Evolutionary conservation across 331 rosid species (phyloP), one percentile per base, ranked within the genome.

Genomic region (Quercus phellos): DNA sequence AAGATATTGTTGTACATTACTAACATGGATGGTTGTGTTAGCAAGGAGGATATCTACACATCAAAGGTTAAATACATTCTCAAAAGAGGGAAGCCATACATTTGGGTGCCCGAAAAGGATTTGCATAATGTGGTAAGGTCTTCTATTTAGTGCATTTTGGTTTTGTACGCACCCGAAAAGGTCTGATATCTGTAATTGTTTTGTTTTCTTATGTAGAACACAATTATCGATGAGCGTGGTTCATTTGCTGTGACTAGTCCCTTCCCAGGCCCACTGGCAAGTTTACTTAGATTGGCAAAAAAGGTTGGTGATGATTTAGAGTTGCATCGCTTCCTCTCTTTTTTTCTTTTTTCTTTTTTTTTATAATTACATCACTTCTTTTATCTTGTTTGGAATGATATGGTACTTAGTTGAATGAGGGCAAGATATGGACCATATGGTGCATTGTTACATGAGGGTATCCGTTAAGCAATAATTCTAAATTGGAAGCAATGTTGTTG

Each of bases 211-310:
- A 11, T 79, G 79, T 87, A 94, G 99, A 94, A 94, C 79, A 78
- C 92, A 63, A 77, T 94, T 29, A 88, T 91, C 53, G 99, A 94
- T 80, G 99, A 91, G 85, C 99, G 99, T 46, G 85, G 94, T 78
- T 94, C 99, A 70, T 88, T 94, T 82, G 86, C 98, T 72, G 96
- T 94, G 82, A 75, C 91, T 77, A 88, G 83, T 79, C 97, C 99
- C 74, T 85, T 79, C 82, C 97, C 98, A 30, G 90, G 98, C 27
- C 91, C 90, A 19, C 72, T 94, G 42, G 92, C 88, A 30, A 68
- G 50, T 58, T 78, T 94, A 46, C 84, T 92, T 72, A 88, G 78
- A 83, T 87, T 90, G 26, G 30, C 86, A 79, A 77, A 87, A 69
- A 94, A 81, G 99, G 98, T 92, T 51, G 58, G 74, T 76, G 43